A percentile compares a stretch with the other conserved stretches of the same genome.
Evolutionary conservation across 805 yeast species (phyloP).

Genomic region (Saccharomycopsis vini): DNA sequence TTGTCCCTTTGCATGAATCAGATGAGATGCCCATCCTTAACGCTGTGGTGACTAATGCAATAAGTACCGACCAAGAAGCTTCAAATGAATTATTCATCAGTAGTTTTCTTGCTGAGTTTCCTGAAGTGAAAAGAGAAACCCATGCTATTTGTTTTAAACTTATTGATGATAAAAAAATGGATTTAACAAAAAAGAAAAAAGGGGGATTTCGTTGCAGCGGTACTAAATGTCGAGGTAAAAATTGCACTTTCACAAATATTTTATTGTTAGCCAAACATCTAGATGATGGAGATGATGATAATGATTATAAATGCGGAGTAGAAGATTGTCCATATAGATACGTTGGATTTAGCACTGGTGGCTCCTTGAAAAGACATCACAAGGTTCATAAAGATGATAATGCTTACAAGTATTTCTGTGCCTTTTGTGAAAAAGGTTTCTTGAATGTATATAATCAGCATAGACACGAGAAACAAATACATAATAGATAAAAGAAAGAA

Average conservation of each 20-base stretch:
- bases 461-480: slow-evolving; percentile 16
- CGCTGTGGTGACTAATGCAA: no score
- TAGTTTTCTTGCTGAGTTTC: no score
- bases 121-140: no score
- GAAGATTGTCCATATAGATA: slow-evolving; percentile 14
- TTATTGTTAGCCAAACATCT: slow-evolving; percentile 16
- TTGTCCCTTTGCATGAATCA: no score
- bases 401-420: slow-evolving; percentile 8
- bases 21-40: no score
- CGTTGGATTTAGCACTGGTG: slow-evolving; percentile 17
- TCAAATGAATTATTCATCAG: no score
- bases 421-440: slow-evolving; percentile 11
- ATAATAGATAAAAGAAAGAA: no score
- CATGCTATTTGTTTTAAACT: no score
- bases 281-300: slow-evolving; percentile 11
- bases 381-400: slow-evolving; percentile 12
- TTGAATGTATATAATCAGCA: slow-evolving; percentile 12
- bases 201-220: slow-evolving; percentile 18
- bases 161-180: slow-evolving; percentile 10
- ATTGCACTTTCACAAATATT: slow-evolving; percentile 12
- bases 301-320: slow-evolving; percentile 15
- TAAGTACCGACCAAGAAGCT: no score
- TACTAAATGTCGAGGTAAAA: slow-evolving; percentile 11
- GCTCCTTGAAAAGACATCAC: slow-evolving; percentile 17
- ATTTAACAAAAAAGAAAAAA: slow-evolving; percentile 16